phyloP scores from a whole-genome alignment of 106 monocot species.

The Xerophyta viscosa region DNA sequence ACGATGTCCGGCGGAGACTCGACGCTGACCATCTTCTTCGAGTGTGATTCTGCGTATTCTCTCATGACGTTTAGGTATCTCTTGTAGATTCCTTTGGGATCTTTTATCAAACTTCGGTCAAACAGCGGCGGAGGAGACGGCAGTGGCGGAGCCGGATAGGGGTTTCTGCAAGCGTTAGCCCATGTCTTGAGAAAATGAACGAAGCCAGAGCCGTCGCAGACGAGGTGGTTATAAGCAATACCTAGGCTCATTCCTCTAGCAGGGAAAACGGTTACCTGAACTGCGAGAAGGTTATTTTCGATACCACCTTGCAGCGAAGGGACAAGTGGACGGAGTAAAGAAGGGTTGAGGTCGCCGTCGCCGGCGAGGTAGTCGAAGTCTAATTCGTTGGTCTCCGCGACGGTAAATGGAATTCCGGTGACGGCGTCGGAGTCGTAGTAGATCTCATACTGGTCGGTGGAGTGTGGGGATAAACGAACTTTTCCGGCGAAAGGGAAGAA shows the following conservation, averaged over 20 bases:
- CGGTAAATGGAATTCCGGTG: constrained; percentile 18
- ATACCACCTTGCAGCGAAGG: too few species aligned
- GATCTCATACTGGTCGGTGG: constrained; percentile 23
- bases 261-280: constrained; percentile 28
- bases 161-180: constrained; percentile 10
- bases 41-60: not conserved
- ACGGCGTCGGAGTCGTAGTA: constrained; percentile 18
- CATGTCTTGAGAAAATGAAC: constrained; percentile 29
- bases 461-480: not conserved
- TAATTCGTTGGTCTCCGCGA: constrained; percentile 14
- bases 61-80: not conserved
- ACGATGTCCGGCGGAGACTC: constrained; percentile 13
- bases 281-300: too few species aligned
- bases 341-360: constrained; percentile 1
- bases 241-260: constrained; percentile 21
- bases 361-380: constrained; percentile 18
- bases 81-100: not conserved
- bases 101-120: not conserved
- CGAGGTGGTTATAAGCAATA: constrained; percentile 22
- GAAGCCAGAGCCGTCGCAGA: constrained; percentile 25
- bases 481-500: constrained; percentile 38
- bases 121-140: not conserved
- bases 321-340: too few species aligned
- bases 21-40: not conserved
- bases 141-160: not conserved